phyloP scores from a whole-genome alignment of 1,139 yeast genomes.

The Geotrichum siamense region DNA sequence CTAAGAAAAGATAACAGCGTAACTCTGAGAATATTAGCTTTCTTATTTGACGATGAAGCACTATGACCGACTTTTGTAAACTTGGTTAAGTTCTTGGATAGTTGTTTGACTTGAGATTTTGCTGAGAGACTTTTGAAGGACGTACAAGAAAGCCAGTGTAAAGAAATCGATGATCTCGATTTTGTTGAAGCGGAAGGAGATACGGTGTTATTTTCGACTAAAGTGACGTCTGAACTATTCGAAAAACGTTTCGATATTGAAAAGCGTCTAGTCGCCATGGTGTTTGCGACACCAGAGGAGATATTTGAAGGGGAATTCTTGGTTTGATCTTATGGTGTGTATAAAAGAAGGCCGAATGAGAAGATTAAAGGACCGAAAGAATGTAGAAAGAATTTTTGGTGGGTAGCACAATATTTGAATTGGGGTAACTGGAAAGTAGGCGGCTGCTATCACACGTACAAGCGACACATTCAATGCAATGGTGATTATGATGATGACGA shows the following conservation, averaged over 20 bases:
- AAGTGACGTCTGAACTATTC: slow-evolving; percentile 1
- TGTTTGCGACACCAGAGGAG: background rate
- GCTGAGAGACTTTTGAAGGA: background rate
- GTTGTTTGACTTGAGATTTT: background rate
- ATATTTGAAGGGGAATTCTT: background rate
- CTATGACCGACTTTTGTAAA: background rate
- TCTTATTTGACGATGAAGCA: slow-evolving; percentile 28
- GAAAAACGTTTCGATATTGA: slow-evolving; percentile 1
- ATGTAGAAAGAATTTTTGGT: background rate
- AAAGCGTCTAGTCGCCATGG: slow-evolving; percentile 1
- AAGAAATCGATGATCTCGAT: background rate
- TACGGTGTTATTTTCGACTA: background rate
- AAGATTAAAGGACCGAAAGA: background rate
- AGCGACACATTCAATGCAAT: no score
- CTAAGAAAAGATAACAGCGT: slow-evolving; percentile 62
- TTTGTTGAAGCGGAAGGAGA: background rate
- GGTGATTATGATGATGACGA: no score
- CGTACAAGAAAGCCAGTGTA: background rate
- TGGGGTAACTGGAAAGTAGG: no score
- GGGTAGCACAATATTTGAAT: no score
- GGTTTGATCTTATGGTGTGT: no score
- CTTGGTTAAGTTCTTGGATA: background rate
- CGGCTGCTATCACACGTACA: no score
- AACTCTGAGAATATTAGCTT: slow-evolving; percentile 61
- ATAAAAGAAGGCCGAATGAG: background rate